Percentiles rank a stretch among this genome's conserved stretches.
These are phyloP conservation scores for Sophora flavescens DNA, from an alignment of 306 rosid genomes.

Conservation along the genomic window DNA sequence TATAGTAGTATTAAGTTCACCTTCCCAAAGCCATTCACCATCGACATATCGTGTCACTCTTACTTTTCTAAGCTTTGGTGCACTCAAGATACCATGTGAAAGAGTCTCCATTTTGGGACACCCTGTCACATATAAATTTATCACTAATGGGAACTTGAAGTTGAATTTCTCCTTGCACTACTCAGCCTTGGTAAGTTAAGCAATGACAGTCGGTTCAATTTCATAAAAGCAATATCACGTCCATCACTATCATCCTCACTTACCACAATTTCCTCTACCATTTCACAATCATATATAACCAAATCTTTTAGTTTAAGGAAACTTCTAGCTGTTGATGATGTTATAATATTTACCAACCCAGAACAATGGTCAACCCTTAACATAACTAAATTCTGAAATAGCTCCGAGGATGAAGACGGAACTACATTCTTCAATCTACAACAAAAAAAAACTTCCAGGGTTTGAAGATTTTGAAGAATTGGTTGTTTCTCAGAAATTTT, in stretches of 20 bases:
- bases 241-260: neutral
- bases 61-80: too few relatives aligned
- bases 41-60: too few relatives aligned
- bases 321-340: neutral
- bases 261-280: neutral
- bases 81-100: neutral
- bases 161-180: neutral
- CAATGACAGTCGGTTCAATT: neutral
- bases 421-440: neutral
- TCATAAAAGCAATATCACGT: conserved; percentile 15
- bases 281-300: neutral
- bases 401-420: neutral
- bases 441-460: neutral
- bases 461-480: neutral
- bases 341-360: neutral
- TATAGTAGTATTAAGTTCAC: too few relatives aligned
- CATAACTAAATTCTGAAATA: neutral
- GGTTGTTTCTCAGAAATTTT: neutral
- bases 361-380: neutral
- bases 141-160: conserved; percentile 13
- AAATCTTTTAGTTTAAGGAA: neutral
- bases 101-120: conserved; percentile 5
- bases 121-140: neutral
- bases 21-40: too few relatives aligned
- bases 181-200: neutral